Conservation (phyloP, 2,329 filamentous ascomycete genomes). For the Keithomyces neogunnii region DNA sequence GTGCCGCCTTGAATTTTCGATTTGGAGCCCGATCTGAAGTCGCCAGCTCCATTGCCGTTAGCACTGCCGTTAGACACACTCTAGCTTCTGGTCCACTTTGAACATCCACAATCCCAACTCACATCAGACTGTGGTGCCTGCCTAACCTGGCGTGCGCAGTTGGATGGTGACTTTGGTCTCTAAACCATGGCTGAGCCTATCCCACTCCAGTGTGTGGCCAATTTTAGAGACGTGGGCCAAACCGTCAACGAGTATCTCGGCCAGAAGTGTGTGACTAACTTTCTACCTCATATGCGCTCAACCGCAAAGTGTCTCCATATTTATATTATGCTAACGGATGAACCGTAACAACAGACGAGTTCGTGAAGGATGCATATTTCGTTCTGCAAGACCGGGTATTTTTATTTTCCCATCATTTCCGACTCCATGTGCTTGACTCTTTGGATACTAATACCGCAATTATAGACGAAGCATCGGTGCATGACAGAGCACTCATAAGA, state of each 20-base stretch:
- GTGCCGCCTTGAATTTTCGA: too few relatives aligned
- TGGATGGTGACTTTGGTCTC: background rate
- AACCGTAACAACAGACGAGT: constrained; percentile 23
- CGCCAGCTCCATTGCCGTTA: too few relatives aligned
- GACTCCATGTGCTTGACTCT: background rate
- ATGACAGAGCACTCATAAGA: constrained; percentile 16
- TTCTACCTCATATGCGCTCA: background rate
- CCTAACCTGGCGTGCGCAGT: too few relatives aligned
- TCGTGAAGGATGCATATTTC: constrained; percentile 56
- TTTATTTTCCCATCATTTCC: background rate
- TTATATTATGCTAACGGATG: background rate
- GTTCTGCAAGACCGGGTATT: constrained; percentile 56
- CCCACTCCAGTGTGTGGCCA: constrained; percentile 41
- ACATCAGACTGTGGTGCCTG: too few relatives aligned
- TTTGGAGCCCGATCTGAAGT: too few relatives aligned
- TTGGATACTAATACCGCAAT: background rate
- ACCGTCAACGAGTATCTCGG: constrained; percentile 54
- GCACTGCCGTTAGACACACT: too few relatives aligned
- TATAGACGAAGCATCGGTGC: constrained; percentile 59
- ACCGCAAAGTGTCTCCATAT: background rate
- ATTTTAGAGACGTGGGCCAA: constrained; percentile 69
- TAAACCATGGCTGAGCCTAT: constrained; percentile 4
- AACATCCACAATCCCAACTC: too few relatives aligned
- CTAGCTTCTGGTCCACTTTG: too few relatives aligned
- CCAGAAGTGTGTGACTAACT: constrained; percentile 33